These are phyloP conservation scores for Penicillium turbatum DNA, from an alignment of 495 filamentous ascomycete genomes.

Conservation along the genomic window DNA sequence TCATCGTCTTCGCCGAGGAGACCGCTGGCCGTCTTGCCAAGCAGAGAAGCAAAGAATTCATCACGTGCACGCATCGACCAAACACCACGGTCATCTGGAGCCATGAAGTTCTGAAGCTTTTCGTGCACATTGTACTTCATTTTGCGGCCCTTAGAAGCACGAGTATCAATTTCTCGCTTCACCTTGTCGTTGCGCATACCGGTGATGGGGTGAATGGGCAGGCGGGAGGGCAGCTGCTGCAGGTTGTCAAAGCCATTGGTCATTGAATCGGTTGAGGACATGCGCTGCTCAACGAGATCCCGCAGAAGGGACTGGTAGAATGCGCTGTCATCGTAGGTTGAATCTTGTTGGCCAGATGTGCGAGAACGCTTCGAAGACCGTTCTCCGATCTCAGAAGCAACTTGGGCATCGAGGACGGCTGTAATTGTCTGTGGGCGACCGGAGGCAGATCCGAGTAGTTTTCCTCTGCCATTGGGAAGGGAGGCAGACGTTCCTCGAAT, in stretches of 20 bases:
- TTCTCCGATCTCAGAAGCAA: constrained; percentile 59
- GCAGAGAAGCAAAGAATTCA: constrained; percentile 82
- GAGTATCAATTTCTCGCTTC: constrained; percentile 80
- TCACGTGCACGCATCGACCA: constrained; percentile 79
- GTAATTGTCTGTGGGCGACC: constrained; percentile 58
- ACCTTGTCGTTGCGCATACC: constrained; percentile 78
- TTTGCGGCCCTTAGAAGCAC: constrained; percentile 92
- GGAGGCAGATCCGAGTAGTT: constrained; percentile 40
- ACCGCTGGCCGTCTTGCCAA: constrained; percentile 67
- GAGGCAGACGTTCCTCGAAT: constrained; percentile 43
- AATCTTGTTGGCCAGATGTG: constrained; percentile 13
- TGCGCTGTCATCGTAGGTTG: constrained; percentile 84
- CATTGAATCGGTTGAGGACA: constrained; percentile 46
- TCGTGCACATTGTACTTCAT: constrained; percentile 91
- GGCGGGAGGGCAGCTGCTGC: constrained; percentile 33
- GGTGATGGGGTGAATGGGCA: constrained; percentile 42
- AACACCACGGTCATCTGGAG: constrained; percentile 69
- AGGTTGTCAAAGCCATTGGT: constrained; percentile 42
- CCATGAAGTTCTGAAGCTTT: constrained; percentile 98
- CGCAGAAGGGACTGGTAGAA: constrained; percentile 92
- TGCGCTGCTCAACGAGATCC: constrained; percentile 83
- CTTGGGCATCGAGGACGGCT: constrained; percentile 68
- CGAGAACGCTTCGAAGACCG: constrained; percentile 58
- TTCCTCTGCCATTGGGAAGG: constrained; percentile 37
- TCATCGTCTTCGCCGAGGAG: constrained; percentile 65